phyloP scores from a whole-genome alignment of 768 basidiomycete species.

The Podaxis sp. region DNA sequence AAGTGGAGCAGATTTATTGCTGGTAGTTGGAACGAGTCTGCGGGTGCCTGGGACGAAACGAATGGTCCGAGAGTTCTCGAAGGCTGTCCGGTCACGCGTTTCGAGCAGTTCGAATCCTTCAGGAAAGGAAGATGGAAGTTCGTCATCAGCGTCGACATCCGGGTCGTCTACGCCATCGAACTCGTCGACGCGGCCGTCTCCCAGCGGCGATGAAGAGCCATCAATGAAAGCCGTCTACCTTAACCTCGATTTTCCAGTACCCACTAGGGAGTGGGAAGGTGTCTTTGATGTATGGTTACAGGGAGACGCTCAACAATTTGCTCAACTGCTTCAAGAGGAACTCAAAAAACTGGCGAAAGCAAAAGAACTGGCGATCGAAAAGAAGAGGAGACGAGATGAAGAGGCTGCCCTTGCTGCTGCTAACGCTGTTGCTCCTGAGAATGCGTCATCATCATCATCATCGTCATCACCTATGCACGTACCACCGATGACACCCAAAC shows the following conservation, averaged over 20 bases:
- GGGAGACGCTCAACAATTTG: slow-evolving; percentile 83
- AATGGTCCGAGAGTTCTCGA: slow-evolving; percentile 85
- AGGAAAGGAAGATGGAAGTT: slow-evolving; percentile 23
- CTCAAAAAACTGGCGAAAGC: slow-evolving; percentile 49
- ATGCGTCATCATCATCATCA: not conserved
- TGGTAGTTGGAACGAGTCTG: slow-evolving; percentile 89
- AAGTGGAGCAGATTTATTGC: slow-evolving; percentile 73
- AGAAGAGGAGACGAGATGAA: slow-evolving; percentile 53
- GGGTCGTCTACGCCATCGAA: slow-evolving; percentile 31
- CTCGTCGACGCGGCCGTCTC: slow-evolving; percentile 38
- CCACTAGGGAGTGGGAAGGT: slow-evolving; percentile 82
- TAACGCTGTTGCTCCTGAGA: slow-evolving; percentile 11
- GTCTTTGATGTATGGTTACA: slow-evolving; percentile 90
- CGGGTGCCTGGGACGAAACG: slow-evolving; percentile 88
- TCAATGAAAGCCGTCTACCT: slow-evolving; percentile 71
- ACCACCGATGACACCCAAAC: slow-evolving; percentile 6
- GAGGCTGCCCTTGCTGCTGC: slow-evolving; percentile 25
- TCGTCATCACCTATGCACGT: not conserved
- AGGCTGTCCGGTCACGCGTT: slow-evolving; percentile 60
- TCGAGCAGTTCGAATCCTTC: slow-evolving; percentile 23
- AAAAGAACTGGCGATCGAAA: slow-evolving; percentile 52
- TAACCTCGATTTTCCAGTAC: slow-evolving; percentile 83
- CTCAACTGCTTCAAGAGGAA: slow-evolving; percentile 52
- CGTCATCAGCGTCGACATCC: slow-evolving; percentile 17
- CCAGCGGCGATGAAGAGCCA: slow-evolving; percentile 43